Evolutionary conservation across 2,329 filamentous ascomycete genomes (phyloP), one percentile per base, ranked within the genome.

Genomic region (Xylaria sp.): DNA sequence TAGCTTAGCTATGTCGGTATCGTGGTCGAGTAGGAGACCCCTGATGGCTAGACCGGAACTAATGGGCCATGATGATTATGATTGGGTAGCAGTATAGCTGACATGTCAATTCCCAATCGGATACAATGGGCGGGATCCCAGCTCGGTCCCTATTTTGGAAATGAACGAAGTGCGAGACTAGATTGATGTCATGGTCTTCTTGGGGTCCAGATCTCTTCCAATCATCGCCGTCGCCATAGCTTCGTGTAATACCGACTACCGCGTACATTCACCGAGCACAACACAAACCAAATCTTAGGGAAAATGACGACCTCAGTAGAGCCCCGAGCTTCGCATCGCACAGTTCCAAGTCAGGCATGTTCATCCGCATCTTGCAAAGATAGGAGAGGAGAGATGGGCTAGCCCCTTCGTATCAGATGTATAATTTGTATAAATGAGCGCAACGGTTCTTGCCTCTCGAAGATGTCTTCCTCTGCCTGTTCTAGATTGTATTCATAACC

Each of bases 141-240:
- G 25, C 25, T 41, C 13, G 25, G 61, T 64, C 23, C 43, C 59
- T 32, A 4, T 63, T 66, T 45, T 28, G 64, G 59, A 63, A 66
- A 58, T 62, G 39, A 66, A 66, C 64, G 59, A 63, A 46, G 64
- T 65, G 58, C 63, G 63, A 60, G 63, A 39, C 13, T 34, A 25
- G 41, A 28, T 28, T 30, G 34, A 34, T 52, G 39, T 34, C n/a
- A 48, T 20, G 18, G 30, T 18, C 20, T 20, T 48, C 59, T 55
- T 46, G 50, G 41, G 48, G 41, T 41, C 20, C 15, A 18, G 23
- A 18, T 56, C 53, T 50, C 34, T 34, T 45, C 60, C 50, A 59
- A 59, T 65, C 56, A 55, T 25, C 10, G 25, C 9, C 30, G 12
- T 12, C 18, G n/a, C 46, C 25, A 12, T 23, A 9, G 12, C 20